A percentile compares a stretch with the other conserved stretches of the same genome.
Evolutionary conservation across 2,329 filamentous ascomycete species (phyloP).

Genomic region (Colletotrichum sp.): DNA sequence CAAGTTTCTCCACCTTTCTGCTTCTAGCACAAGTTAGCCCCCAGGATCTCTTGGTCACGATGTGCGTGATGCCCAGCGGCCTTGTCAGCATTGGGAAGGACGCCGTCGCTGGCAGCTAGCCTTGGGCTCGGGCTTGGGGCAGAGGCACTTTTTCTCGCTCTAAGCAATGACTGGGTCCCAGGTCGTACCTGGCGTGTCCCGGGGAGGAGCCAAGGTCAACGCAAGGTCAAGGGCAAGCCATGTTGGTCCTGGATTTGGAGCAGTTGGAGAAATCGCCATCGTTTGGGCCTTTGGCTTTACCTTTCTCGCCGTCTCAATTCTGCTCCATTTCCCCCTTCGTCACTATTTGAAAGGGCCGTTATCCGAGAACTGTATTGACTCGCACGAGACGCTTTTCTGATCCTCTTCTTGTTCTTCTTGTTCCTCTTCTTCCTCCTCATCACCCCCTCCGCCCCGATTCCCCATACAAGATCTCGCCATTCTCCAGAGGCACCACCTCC

Average conservation of each 20-base stretch:
- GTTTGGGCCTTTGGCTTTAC: neutral
- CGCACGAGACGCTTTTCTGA: neutral
- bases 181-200: neutral
- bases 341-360: neutral
- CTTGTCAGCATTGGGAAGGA: slow-evolving; percentile 22
- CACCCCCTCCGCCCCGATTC: slow-evolving; percentile 4
- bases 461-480: slow-evolving; percentile 9
- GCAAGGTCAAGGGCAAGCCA: neutral
- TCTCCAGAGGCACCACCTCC: slow-evolving; percentile 5
- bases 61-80: slow-evolving; percentile 12
- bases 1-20: slow-evolving; percentile 22
- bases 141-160: neutral
- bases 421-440: neutral
- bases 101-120: slow-evolving; percentile 12
- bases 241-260: neutral
- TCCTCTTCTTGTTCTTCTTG: neutral
- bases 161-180: neutral
- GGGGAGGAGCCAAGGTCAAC: neutral
- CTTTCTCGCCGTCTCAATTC: neutral
- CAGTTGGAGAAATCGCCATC: slow-evolving; percentile 14
- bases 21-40: slow-evolving; percentile 13
- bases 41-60: slow-evolving; percentile 17
- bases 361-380: neutral
- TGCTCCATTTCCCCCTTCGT: neutral
- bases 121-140: neutral